Evolutionary conservation across 2,329 filamentous ascomycete genomes (phyloP), one percentile per base, ranked within the genome.

Genomic region (Metarhizium rileyi): DNA sequence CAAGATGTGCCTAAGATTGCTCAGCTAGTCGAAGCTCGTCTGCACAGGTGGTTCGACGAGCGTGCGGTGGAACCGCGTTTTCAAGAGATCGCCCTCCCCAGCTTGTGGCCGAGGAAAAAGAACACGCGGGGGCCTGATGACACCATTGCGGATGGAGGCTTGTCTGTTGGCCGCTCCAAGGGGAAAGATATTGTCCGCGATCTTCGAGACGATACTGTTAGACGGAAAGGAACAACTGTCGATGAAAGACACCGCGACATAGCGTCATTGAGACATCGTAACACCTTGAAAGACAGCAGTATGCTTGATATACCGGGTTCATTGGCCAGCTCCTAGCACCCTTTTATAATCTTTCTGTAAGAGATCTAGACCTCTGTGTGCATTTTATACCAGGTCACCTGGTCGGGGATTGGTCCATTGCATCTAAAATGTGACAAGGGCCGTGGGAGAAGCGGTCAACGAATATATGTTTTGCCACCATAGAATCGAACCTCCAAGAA

Each of bases 1-100:
- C 87, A 93, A 61, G 87, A 94, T 63, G 86, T 94, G 1, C 88
- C 88, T 26, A 94, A 94, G 64, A 91, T 94, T 59, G 87, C 88
- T 0, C 86, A 91, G 63, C 73, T 94, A 2, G 81, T 94, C 38
- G 88, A 94, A 67, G 78, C 83, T 4, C 77, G 87, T 18, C 74
- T 94, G 16, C 87, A 93, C 66, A 80, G 81, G 49, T 94, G 88
- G 88, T 91, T 94, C 64, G 87, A 93, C 64, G 87, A 93, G 62
- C 80, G 88, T 44, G 87, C 83, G 54, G 88, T 94, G 6, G 87
- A 93, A 67, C 88, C 88, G 2, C 78, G 87, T 25, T 93, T 93
- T 65, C 88, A 93, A 63, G 87, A 93, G 62, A 91, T 93, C 55
- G 85, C 86, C 1, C 72, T 94, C 8, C 88, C 88, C 0, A 89